A percentile compares a stretch with the other conserved stretches of the same genome.
Evolutionary conservation across 2,329 filamentous ascomycete species (phyloP).

Genomic region (Aspergillus fijiensis): DNA sequence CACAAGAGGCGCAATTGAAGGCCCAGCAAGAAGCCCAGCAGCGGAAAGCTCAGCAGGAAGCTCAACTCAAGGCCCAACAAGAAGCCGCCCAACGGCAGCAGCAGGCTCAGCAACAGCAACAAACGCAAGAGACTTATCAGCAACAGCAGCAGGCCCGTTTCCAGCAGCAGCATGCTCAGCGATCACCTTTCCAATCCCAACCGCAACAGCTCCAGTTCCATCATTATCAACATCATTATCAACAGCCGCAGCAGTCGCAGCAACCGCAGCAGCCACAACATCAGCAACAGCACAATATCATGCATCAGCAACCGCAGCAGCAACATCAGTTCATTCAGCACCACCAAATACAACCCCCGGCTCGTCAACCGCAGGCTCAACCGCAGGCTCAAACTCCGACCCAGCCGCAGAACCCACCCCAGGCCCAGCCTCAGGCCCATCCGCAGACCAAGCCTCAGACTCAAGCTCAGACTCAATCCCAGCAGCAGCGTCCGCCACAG

Average conservation of each 20-base stretch:
- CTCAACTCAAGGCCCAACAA: constrained; percentile 17
- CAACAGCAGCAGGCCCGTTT: constrained; percentile 18
- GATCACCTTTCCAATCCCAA: constrained; percentile 14
- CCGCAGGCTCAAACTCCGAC: background rate
- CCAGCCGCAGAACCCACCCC: constrained; percentile 3
- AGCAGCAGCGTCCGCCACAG: constrained; percentile 14
- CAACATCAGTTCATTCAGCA: constrained; percentile 23
- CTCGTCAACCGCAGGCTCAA: constrained; percentile 1
- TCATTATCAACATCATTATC: constrained; percentile 9
- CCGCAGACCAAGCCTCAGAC: background rate
- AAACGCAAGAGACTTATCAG: constrained; percentile 17
- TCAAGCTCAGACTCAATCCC: background rate
- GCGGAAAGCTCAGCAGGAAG: constrained; percentile 9
- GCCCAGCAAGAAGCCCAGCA: constrained; percentile 17
- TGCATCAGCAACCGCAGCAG: constrained; percentile 19
- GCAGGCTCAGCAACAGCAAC: constrained; percentile 19
- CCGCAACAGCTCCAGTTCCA: constrained; percentile 12
- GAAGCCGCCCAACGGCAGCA: constrained; percentile 19
- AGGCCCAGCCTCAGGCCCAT: background rate
- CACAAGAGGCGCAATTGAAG: constrained; percentile 15
- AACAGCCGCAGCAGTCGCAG: constrained; percentile 7
- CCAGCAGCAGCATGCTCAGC: constrained; percentile 22
- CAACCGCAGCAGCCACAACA: constrained; percentile 11
- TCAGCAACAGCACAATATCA: constrained; percentile 11
- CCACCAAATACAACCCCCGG: constrained; percentile 15